A percentile compares a stretch with the other conserved stretches of the same genome.
Evolutionary conservation across 1,139 yeast genomes (phyloP).

Genomic region (Taphrina deformans): DNA sequence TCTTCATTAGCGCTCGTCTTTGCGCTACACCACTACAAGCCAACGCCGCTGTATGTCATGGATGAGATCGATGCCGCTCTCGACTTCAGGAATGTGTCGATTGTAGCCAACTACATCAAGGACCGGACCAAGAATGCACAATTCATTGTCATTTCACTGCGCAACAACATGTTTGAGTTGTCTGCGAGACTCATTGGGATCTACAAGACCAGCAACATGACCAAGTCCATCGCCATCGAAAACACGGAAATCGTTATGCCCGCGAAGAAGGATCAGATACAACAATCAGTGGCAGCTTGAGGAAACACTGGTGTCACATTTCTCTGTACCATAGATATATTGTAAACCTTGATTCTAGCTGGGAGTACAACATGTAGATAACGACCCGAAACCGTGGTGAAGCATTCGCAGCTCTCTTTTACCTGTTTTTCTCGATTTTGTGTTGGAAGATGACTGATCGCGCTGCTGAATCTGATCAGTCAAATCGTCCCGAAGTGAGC

Average conservation of each 20-base stretch:
- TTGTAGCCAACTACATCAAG: slow-evolving; percentile 94
- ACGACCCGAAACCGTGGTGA: no score
- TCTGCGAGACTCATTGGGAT: slow-evolving; percentile 94
- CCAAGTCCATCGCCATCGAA: slow-evolving; percentile 24
- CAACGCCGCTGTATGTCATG: slow-evolving; percentile 97
- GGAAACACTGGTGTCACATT: no score
- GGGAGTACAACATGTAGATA: no score
- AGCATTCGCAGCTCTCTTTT: no score
- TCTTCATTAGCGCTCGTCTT: slow-evolving; percentile 94
- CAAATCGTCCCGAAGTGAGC: no score
- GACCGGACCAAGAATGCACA: slow-evolving; percentile 96
- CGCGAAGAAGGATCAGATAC: not conserved
- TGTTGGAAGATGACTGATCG: no score
- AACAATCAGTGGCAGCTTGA: not conserved
- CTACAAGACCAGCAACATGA: slow-evolving; percentile 85
- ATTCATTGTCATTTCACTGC: slow-evolving; percentile 87
- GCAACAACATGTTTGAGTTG: slow-evolving; percentile 97
- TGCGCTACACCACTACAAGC: slow-evolving; percentile 93
- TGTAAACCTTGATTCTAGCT: no score
- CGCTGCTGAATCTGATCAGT: no score
- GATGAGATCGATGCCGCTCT: slow-evolving; percentile 99
- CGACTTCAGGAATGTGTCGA: slow-evolving; percentile 93
- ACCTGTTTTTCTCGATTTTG: no score
- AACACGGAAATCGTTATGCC: slow-evolving; percentile 15
- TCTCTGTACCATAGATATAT: no score